These are phyloP conservation scores for Herpetospermum pedunculosum DNA, from an alignment of 306 rosid species.

Conservation along the genomic window DNA sequence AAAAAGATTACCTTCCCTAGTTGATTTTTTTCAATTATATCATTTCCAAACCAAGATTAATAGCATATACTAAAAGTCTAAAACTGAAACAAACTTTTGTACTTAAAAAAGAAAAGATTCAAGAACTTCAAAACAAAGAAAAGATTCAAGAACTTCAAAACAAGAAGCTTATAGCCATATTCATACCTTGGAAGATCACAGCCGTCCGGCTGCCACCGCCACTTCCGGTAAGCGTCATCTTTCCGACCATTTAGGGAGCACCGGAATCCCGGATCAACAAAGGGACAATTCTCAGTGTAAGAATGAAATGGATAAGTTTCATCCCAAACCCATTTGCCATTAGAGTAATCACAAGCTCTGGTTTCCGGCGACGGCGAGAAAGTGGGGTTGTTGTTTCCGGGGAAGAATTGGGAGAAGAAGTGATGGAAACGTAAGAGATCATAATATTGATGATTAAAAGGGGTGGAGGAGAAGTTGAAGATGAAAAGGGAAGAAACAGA, in stretches of 20 bases:
- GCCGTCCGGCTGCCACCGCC: slow-evolving; percentile 75
- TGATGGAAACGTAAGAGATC: not conserved
- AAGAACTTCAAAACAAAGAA: not conserved
- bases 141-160: not conserved
- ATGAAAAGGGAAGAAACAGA: not conserved
- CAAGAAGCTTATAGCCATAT: not conserved
- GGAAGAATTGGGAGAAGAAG: not conserved
- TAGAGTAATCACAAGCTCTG: slow-evolving; percentile 42
- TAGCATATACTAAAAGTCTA: not conserved
- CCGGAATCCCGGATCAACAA: slow-evolving; percentile 84
- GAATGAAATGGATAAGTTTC: slow-evolving; percentile 13
- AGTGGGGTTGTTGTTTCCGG: not conserved
- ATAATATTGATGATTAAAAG: not conserved
- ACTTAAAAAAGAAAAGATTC: not conserved
- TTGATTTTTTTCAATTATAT: not conserved
- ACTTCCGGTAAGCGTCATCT: slow-evolving; percentile 34
- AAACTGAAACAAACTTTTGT: not conserved
- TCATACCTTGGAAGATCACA: slow-evolving; percentile 68
- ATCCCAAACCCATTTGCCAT: slow-evolving; percentile 61
- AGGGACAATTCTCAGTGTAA: slow-evolving; percentile 59
- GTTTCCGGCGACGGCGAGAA: not conserved
- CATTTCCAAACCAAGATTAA: not conserved
- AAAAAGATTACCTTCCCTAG: not conserved
- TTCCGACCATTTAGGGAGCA: slow-evolving; percentile 53
- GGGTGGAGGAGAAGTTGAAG: not conserved